phyloP scores from a whole-genome alignment of 495 filamentous ascomycete genomes.

The Tuber indicum region DNA sequence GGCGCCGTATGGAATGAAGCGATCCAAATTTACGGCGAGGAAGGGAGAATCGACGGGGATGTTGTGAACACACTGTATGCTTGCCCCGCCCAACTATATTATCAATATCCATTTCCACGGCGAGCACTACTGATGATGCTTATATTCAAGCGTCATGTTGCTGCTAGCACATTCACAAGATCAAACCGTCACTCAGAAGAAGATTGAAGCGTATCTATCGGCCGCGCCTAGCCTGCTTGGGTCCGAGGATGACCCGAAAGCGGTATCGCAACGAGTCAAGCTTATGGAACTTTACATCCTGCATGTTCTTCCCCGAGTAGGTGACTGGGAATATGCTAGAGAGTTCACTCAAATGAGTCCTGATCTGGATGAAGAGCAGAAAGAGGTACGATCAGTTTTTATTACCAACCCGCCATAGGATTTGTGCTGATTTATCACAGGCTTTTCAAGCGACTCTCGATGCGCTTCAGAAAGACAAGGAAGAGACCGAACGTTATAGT shows the following conservation, averaged over 20 bases:
- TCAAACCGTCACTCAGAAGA: conserved; percentile 74
- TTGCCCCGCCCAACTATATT: background rate
- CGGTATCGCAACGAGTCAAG: conserved; percentile 55
- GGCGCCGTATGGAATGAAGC: conserved; percentile 91
- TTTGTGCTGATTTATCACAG: conserved; percentile 14
- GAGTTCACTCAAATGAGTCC: conserved; percentile 81
- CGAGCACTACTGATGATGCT: background rate
- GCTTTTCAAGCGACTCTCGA: conserved; percentile 36
- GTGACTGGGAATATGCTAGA: conserved; percentile 88
- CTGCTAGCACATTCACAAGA: conserved; percentile 77
- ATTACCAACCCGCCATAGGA: conserved; percentile 25
- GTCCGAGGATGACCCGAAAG: conserved; percentile 39
- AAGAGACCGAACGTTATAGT: conserved; percentile 49
- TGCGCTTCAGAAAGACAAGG: conserved; percentile 47
- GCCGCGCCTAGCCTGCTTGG: conserved; percentile 53
- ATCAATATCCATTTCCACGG: background rate
- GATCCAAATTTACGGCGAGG: conserved; percentile 66
- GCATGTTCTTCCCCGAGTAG: conserved; percentile 81
- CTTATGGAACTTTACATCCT: conserved; percentile 90
- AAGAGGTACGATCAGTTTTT: conserved; percentile 53
- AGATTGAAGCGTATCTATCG: conserved; percentile 84
- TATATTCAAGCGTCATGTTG: conserved; percentile 62
- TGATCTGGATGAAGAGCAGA: conserved; percentile 83
- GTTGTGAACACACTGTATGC: conserved; percentile 56
- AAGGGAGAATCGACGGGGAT: conserved; percentile 87